Evolutionary conservation across 2,329 filamentous ascomycete genomes (phyloP).

Genomic region (Colletotrichum liaoningense): DNA sequence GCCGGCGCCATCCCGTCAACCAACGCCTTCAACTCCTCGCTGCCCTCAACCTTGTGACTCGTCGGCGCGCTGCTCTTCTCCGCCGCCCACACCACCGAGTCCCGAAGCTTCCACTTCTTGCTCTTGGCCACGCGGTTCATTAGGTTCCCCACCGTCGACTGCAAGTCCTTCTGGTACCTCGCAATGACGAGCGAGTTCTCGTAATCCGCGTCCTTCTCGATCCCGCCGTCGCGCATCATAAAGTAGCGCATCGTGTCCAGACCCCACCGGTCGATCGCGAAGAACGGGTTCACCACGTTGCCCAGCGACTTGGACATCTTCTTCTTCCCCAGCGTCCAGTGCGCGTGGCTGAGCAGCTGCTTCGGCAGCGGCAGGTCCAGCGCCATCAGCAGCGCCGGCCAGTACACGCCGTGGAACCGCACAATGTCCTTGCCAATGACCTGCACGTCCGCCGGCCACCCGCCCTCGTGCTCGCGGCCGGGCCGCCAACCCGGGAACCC

Average conservation of each 20-base stretch:
- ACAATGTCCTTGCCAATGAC: slow-evolving; percentile 97
- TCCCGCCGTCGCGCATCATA: slow-evolving; percentile 82
- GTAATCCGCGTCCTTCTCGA: slow-evolving; percentile 85
- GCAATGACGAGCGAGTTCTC: slow-evolving; percentile 81
- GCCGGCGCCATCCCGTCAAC: slow-evolving; percentile 36
- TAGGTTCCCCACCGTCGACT: slow-evolving; percentile 84
- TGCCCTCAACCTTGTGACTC: neutral
- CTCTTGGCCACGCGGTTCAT: slow-evolving; percentile 75
- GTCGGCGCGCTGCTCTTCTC: neutral
- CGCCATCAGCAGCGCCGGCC: slow-evolving; percentile 95
- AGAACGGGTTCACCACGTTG: slow-evolving; percentile 95
- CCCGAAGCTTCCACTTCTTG: slow-evolving; percentile 75
- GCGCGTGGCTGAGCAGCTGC: slow-evolving; percentile 87
- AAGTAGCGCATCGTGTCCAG: slow-evolving; percentile 92
- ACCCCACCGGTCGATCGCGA: slow-evolving; percentile 89
- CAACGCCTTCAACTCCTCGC: slow-evolving; percentile 41
- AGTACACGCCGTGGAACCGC: slow-evolving; percentile 97
- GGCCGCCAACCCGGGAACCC: slow-evolving; percentile 84
- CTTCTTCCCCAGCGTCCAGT: slow-evolving; percentile 91
- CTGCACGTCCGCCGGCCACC: slow-evolving; percentile 93
- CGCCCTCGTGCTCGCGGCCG: slow-evolving; percentile 68
- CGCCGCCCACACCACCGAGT: slow-evolving; percentile 58
- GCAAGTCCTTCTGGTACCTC: slow-evolving; percentile 83
- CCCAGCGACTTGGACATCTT: slow-evolving; percentile 98
- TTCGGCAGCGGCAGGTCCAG: slow-evolving; percentile 82